Percentiles rank a stretch among this genome's conserved stretches.
phyloP scores from a whole-genome alignment of 2,329 filamentous ascomycete species.

The Ophiocordyceps unilateralis region DNA sequence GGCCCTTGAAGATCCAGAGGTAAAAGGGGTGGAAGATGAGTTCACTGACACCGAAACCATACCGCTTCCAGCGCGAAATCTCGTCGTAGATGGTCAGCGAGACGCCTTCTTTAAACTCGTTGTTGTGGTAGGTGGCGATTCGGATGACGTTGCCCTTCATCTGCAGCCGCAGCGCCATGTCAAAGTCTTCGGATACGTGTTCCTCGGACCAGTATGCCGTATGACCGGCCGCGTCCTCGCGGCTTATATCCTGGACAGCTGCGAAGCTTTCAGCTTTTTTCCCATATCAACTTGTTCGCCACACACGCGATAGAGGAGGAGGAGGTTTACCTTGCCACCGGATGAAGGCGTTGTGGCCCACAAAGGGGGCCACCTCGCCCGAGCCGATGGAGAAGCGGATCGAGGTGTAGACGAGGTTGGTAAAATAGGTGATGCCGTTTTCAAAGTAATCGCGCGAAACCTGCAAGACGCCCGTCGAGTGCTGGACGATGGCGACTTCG shows the following conservation, averaged over 20 bases:
- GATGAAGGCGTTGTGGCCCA: conserved; percentile 65
- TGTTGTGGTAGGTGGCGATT: conserved; percentile 53
- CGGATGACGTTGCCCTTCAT: conserved; percentile 56
- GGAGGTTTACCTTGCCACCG: conserved; percentile 35
- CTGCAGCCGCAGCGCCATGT: conserved; percentile 65
- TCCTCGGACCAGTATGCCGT: conserved; percentile 72
- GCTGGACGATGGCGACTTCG: conserved; percentile 65
- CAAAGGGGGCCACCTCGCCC: conserved; percentile 62
- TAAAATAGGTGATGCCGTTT: conserved; percentile 55
- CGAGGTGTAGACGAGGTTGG: conserved; percentile 58
- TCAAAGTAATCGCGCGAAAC: conserved; percentile 59
- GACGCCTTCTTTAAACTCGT: conserved; percentile 71
- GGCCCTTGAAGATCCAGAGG: conserved; percentile 55
- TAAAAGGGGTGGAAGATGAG: conserved; percentile 63
- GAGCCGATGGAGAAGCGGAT: conserved; percentile 64
- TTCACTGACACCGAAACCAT: conserved; percentile 72
- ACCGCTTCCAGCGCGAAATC: conserved; percentile 73
- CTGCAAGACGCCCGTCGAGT: conserved; percentile 64
- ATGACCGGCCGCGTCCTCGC: conserved; percentile 50
- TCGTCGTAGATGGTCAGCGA: conserved; percentile 75
- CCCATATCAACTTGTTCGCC: neutral
- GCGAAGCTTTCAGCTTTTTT: conserved; percentile 7
- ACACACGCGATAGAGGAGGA: neutral
- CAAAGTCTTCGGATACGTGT: conserved; percentile 68
- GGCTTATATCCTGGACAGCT: conserved; percentile 56